A percentile compares a stretch with the other conserved stretches of the same genome.
These are phyloP conservation scores for Ogataea paradorogensis DNA, from an alignment of 805 yeast genomes.

Conservation along the genomic window DNA sequence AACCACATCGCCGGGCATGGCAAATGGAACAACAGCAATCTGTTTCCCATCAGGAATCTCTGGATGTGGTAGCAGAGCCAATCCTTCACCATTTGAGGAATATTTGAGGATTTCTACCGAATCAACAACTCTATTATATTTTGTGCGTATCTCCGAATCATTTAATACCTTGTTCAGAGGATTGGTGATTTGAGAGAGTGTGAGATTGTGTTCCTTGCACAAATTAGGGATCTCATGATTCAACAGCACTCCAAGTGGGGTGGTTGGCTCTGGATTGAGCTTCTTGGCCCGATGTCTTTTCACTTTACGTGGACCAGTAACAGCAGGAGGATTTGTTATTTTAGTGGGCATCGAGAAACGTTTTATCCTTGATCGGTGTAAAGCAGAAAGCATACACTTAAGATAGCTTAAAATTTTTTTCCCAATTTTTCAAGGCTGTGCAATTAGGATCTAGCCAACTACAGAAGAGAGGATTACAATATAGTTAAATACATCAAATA, in stretches of 20 bases:
- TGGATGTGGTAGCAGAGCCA: constrained; percentile 68
- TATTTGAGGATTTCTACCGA: constrained; percentile 57
- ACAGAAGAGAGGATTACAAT: constrained; percentile 1
- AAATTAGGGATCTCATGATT: constrained; percentile 68
- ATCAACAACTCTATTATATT: constrained; percentile 49
- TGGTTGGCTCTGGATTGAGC: constrained; percentile 67
- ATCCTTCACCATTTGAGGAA: constrained; percentile 84
- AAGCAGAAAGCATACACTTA: constrained; percentile 3
- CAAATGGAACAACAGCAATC: constrained; percentile 80
- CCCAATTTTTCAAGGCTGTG: constrained; percentile 3
- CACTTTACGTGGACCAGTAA: constrained; percentile 1
- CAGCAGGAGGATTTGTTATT: background rate
- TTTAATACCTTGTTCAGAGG: constrained; percentile 67
- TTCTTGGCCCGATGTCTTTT: constrained; percentile 51
- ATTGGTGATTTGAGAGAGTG: constrained; percentile 50
- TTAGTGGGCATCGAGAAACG: constrained; percentile 5
- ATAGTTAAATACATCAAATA: background rate
- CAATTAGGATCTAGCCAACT: constrained; percentile 3
- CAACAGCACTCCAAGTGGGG: constrained; percentile 72
- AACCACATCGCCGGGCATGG: constrained; percentile 81
- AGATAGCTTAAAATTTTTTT: constrained; percentile 3
- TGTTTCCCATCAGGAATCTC: constrained; percentile 43
- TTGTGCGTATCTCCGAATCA: constrained; percentile 44
- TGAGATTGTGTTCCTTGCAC: constrained; percentile 40
- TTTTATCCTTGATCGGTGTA: constrained; percentile 2